These are phyloP conservation scores for Apiospora koreana DNA, from an alignment of 2,329 filamentous ascomycete species.

Conservation along the genomic window DNA sequence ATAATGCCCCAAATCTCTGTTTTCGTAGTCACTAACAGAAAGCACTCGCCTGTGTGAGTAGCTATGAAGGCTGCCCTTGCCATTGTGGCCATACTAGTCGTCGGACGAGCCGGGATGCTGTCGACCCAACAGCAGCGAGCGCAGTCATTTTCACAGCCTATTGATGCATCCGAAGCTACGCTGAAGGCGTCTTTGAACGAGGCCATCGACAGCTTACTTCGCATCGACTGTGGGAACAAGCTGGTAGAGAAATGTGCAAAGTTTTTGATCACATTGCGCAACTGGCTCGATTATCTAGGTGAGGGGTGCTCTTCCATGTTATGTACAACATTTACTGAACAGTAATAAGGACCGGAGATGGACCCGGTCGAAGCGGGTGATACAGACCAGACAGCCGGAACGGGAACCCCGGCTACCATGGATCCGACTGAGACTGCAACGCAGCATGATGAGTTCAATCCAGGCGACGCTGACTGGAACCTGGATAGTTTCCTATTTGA, in stretches of 20 bases:
- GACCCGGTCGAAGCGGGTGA: too few species aligned
- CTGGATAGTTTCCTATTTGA: background rate
- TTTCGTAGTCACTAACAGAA: background rate
- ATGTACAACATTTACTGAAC: too few species aligned
- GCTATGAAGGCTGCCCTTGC: constrained; percentile 24
- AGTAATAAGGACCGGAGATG: too few species aligned
- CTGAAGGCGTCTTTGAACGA: constrained; percentile 11
- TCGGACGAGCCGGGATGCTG: background rate
- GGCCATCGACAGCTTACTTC: constrained; percentile 16
- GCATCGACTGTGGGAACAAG: constrained; percentile 19
- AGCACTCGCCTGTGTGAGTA: background rate
- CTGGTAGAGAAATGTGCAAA: constrained; percentile 21
- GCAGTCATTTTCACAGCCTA: background rate
- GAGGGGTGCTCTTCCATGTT: background rate
- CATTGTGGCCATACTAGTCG: constrained; percentile 17
- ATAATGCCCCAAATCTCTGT: background rate
- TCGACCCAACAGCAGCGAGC: background rate
- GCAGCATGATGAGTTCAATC: too few species aligned
- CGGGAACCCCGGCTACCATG: too few species aligned
- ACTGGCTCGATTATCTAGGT: constrained; percentile 18
- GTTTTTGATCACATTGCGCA: constrained; percentile 14
- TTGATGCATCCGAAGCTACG: constrained; percentile 11
- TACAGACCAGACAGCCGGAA: too few species aligned
- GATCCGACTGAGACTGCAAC: too few species aligned
- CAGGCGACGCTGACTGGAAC: background rate